These are phyloP conservation scores for Plasmodium gonderi DNA, from an alignment of 169 alveolate species.

Conservation along the genomic window DNA sequence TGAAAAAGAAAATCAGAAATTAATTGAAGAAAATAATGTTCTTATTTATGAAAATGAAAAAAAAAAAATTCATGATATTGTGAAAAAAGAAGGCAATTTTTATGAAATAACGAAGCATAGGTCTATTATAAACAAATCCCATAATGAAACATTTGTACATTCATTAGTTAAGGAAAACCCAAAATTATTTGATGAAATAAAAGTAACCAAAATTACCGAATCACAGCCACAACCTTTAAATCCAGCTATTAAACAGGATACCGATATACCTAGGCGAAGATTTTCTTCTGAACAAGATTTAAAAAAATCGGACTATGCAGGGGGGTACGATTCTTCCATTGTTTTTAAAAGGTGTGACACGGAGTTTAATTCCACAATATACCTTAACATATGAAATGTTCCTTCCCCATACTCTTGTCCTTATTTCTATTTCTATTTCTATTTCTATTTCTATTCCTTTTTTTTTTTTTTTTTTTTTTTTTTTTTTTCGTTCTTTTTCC, in stretches of 20 bases:
- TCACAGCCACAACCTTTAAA: constrained; percentile 81
- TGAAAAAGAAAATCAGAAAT: constrained; percentile 77
- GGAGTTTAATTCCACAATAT: constrained; percentile 58
- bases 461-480: neutral
- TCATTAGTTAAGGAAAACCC: constrained; percentile 68
- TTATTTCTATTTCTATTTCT: neutral
- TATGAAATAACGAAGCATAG: constrained; percentile 85
- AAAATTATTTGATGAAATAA: constrained; percentile 51
- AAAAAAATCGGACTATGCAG: constrained; percentile 42
- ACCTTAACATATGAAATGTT: constrained; percentile 13
- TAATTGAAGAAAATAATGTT: constrained; percentile 81
- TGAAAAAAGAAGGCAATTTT: constrained; percentile 80
- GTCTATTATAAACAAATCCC: constrained; percentile 76
- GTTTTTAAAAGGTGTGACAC: constrained; percentile 63
- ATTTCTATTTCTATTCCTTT: neutral
- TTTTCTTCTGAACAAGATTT: constrained; percentile 66
- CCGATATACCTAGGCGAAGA: constrained; percentile 82
- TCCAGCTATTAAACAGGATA: constrained; percentile 80
- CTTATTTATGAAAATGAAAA: constrained; percentile 77
- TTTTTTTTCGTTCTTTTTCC: neutral
- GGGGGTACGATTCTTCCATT: constrained; percentile 43
- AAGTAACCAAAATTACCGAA: constrained; percentile 25
- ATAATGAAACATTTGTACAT: constrained; percentile 53
- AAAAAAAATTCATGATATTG: constrained; percentile 80
- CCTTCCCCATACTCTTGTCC: neutral